Evolutionary conservation across 108 stramenopile genomes (phyloP), one percentile per base, ranked within the genome.

Genomic region (Cyclostephanos tholiformis): DNA sequence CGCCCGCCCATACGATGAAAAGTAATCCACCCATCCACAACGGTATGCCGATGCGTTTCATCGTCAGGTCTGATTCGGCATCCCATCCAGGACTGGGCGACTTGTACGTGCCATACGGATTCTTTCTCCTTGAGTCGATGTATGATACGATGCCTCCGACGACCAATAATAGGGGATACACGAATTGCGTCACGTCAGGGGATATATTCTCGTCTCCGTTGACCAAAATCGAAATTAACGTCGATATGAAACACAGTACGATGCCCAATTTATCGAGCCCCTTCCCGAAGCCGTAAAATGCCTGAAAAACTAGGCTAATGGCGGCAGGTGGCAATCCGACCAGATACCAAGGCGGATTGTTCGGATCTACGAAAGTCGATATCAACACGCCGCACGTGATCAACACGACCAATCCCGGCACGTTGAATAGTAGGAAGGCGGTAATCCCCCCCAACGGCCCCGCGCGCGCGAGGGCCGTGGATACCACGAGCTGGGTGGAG

Each of bases 291-390:
- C 83, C 89, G 55, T 91, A 95, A 25, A 88, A 88, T 12, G 97
- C 95, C 56, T 95, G 90, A 80, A 97, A 97, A 16, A 97, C 88
- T 25, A 97, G 72, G 35, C 83, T 74, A 29, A 95, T 86, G 23
- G 97, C 95, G 11, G 97, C 97, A 4, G 97, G 92, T 35, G 92
- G 86, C 4, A 96, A 63, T 19, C 97, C 97, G n/a, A 89, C 69
- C 67, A 97, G 72, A 74, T 83, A 95, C 67, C 87, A 91, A 6
- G 97, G 97, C 57, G 94, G 91, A 84, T 83, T 69, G 62, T 84
- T 62, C 23, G 88, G 89, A 76, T 95, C 89, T 26, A 96, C 72
- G 65, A 89, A 82, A 16, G 70, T 75, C 19, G 82, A 84, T 6
- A 90, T 72, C 29, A 90, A 69, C 51, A 92, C 82, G 49, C 92